Conservation (phyloP, 2,329 filamentous ascomycete species). For the Calonectria pseudoturangicola region DNA sequence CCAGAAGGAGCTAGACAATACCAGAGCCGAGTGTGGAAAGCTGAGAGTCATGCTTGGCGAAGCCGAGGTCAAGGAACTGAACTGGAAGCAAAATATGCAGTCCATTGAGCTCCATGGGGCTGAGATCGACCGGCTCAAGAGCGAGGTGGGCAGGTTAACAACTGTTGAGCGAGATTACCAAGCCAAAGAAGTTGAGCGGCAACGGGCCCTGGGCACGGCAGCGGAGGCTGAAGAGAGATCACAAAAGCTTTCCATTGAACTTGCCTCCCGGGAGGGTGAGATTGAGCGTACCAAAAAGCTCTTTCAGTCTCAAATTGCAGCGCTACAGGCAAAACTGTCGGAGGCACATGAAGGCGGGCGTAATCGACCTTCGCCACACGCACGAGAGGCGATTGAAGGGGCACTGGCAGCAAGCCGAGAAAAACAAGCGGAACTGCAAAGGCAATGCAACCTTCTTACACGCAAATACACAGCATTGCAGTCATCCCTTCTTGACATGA, state of each 20-base stretch:
- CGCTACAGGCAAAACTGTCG: conserved; percentile 67
- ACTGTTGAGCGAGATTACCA: conserved; percentile 78
- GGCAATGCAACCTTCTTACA: conserved; percentile 69
- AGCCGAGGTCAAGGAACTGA: conserved; percentile 80
- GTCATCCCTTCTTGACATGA: conserved; percentile 69
- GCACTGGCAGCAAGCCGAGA: conserved; percentile 71
- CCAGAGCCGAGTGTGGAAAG: conserved; percentile 77
- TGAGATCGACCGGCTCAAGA: conserved; percentile 76
- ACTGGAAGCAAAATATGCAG: conserved; percentile 77
- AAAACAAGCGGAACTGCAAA: conserved; percentile 73
- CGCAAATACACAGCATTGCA: conserved; percentile 73
- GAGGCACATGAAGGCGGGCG: conserved; percentile 58
- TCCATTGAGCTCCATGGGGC: conserved; percentile 76
- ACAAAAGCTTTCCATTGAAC: conserved; percentile 74
- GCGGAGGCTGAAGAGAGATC: conserved; percentile 75
- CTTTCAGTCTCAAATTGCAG: conserved; percentile 70
- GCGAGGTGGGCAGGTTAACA: conserved; percentile 76
- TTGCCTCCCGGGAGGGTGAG: conserved; percentile 71
- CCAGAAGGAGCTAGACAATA: conserved; percentile 74
- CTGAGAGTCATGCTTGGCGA: conserved; percentile 80
- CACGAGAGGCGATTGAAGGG: conserved; percentile 64
- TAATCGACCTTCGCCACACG: conserved; percentile 50
- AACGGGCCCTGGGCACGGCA: conserved; percentile 74
- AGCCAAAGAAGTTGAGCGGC: conserved; percentile 76
- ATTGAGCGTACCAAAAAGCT: conserved; percentile 63